Evolutionary conservation across 2,329 filamentous ascomycete genomes (phyloP), one percentile per base, ranked within the genome.

Genomic region (Cladosporium sp.): DNA sequence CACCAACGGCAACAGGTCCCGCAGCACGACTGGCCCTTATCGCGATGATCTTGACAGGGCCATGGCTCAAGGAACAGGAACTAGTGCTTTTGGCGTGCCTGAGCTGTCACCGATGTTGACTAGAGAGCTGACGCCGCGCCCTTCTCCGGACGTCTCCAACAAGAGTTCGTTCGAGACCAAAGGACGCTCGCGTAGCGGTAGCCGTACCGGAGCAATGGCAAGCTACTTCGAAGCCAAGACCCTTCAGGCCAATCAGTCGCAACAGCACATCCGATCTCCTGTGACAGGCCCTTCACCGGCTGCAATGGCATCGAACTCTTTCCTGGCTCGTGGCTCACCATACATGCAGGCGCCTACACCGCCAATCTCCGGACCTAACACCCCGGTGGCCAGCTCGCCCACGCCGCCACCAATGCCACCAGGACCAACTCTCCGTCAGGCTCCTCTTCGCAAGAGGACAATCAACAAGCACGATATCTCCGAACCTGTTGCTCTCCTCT

Each of bases 381-480:
- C 71, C 5, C 72, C 72, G 4, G 63, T 67, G 16, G 45, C 36
- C 15, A 35, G 25, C 30, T 53, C 43, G 13, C 41, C 42, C 3
- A 51, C 38, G 45, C 51, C 50, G 53, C 62, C 51, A n/a, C 57
- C 54, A 19, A 61, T 56, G 36, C 51, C 65, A 30, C 66, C 61
- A 18, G 68, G 64, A 27, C 68, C 65, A 53, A 64, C 73, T 27
- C 69, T 72, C 15, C 66, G 72, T 6, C 4, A 73, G 71, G 15
- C 64, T 71, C 30, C 68, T 20, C 57, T 59, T n/a, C 74, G 78
- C 32, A 84, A 83, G 68, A 77, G 77, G 58, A 72, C 75, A 0
- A 72, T 84, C 41, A 76, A 77, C 54, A 85, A 85, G 64, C 69
- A 72, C 11, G 76, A 78, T 51, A 85, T 85, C 43, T 83, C 79